phyloP scores from a whole-genome alignment of 352 stramenopile genomes.

The Phytophthora idaei region DNA sequence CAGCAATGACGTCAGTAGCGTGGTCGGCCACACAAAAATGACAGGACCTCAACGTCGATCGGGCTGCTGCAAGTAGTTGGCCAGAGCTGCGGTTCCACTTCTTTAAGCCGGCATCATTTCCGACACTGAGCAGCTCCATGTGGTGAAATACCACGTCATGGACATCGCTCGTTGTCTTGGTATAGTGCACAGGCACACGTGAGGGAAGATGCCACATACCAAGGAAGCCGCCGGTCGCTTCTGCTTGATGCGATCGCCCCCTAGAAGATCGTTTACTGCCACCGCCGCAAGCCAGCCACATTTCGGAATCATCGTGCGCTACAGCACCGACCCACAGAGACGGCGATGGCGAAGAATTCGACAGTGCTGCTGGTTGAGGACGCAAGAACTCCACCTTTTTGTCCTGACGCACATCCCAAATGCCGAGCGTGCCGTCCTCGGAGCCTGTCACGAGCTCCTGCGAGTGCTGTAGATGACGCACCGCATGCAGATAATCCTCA shows the following conservation, averaged over 20 bases:
- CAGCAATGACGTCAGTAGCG: constrained; percentile 68
- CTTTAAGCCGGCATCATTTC: constrained; percentile 66
- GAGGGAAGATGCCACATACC: constrained; percentile 84
- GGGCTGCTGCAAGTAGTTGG: constrained; percentile 56
- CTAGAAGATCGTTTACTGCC: constrained; percentile 43
- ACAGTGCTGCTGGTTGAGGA: constrained; percentile 40
- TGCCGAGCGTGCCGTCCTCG: constrained; percentile 72
- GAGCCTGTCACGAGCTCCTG: constrained; percentile 75
- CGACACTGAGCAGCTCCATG: constrained; percentile 74
- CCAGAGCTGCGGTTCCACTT: constrained; percentile 83
- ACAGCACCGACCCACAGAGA: constrained; percentile 64
- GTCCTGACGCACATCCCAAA: constrained; percentile 71
- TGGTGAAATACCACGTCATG: constrained; percentile 75
- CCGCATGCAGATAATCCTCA: constrained; percentile 66
- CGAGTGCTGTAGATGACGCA: constrained; percentile 68
- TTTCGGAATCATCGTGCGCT: constrained; percentile 72
- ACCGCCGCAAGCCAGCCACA: constrained; percentile 72
- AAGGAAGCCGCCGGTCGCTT: constrained; percentile 51
- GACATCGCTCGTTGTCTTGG: constrained; percentile 62
- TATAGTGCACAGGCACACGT: constrained; percentile 71
- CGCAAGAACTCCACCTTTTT: constrained; percentile 60
- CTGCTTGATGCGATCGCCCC: constrained; percentile 10
- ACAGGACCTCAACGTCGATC: constrained; percentile 57
- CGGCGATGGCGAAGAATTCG: not conserved
- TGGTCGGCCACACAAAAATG: constrained; percentile 75